These are phyloP conservation scores for Pinus taeda DNA, from an alignment of 75 land plant species.

Conservation along the genomic window DNA sequence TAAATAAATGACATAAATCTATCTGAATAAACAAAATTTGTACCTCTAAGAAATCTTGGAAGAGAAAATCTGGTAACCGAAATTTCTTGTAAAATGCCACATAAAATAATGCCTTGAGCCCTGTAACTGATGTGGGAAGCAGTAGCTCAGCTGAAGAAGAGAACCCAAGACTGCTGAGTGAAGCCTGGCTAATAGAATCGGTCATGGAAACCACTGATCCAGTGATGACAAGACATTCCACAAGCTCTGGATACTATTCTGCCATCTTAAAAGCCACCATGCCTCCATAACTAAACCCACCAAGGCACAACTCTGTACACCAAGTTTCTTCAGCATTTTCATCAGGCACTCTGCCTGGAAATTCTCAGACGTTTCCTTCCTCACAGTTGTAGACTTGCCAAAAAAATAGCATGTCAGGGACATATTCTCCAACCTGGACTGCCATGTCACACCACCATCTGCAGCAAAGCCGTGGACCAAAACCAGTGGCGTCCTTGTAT, in stretches of 20 bases:
- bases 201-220: constrained; percentile 75
- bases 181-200: constrained; percentile 22
- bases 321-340: constrained; percentile 43
- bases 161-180: constrained; percentile 39
- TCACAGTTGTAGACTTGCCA: constrained; percentile 16
- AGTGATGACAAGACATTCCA: constrained; percentile 50
- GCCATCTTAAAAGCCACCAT: constrained; percentile 89
- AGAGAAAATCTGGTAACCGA: constrained; percentile 60
- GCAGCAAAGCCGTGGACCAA: too few relatives aligned
- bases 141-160: constrained; percentile 57
- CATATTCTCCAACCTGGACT: too few relatives aligned
- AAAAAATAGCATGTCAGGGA: too few relatives aligned
- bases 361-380: constrained; percentile 42
- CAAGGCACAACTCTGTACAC: constrained; percentile 39
- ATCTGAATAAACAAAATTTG: too few relatives aligned
- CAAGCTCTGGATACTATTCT: constrained; percentile 45
- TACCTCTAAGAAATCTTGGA: constrained; percentile 63
- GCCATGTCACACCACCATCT: too few relatives aligned
- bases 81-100: constrained; percentile 46
- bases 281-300: constrained; percentile 90
- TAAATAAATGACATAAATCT: too few relatives aligned
- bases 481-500: too few relatives aligned
- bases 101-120: constrained; percentile 42
- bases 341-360: constrained; percentile 68
- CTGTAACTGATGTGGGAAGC: constrained; percentile 53